Evolutionary conservation across 140 eudicot species (phyloP).

Genomic region (Stevia rebaudiana): DNA sequence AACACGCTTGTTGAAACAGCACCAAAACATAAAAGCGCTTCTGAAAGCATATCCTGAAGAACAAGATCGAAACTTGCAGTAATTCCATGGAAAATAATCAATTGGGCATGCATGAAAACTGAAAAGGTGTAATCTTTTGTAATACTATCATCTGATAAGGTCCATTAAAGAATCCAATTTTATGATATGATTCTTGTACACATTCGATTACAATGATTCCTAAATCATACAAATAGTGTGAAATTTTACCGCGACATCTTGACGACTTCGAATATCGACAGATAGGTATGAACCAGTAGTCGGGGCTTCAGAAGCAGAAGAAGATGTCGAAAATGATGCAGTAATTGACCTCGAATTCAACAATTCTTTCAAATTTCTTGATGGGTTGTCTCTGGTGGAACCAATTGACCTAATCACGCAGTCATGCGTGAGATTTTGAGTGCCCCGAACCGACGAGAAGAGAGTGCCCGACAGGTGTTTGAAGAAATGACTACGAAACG

Average conservation of each 20-base stretch:
- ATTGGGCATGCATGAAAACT: no score
- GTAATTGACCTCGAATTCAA: constrained; percentile 18
- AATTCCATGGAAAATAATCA: background rate
- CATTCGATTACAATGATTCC: no score
- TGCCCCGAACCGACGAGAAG: constrained; percentile 18
- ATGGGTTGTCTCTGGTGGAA: constrained; percentile 16
- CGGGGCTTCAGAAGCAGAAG: constrained; percentile 22
- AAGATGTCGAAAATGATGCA: constrained; percentile 38
- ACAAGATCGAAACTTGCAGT: constrained; percentile 1
- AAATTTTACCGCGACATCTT: constrained; percentile 58
- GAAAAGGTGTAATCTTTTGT: no score
- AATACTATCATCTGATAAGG: no score
- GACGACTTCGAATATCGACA: constrained; percentile 51
- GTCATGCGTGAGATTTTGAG: constrained; percentile 7
- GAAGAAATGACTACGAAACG: constrained; percentile 61
- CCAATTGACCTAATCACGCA: constrained; percentile 8
- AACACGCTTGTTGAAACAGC: constrained; percentile 78
- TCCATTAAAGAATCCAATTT: background rate
- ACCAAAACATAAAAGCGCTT: constrained; percentile 83
- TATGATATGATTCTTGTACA: no score
- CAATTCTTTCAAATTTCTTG: background rate
- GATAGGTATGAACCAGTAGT: constrained; percentile 46
- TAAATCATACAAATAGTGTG: no score
- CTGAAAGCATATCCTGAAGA: constrained; percentile 63
- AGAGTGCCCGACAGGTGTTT: constrained; percentile 54